These are phyloP conservation scores for Calonectria honghensis DNA, from an alignment of 2,329 filamentous ascomycete species.

Conservation along the genomic window DNA sequence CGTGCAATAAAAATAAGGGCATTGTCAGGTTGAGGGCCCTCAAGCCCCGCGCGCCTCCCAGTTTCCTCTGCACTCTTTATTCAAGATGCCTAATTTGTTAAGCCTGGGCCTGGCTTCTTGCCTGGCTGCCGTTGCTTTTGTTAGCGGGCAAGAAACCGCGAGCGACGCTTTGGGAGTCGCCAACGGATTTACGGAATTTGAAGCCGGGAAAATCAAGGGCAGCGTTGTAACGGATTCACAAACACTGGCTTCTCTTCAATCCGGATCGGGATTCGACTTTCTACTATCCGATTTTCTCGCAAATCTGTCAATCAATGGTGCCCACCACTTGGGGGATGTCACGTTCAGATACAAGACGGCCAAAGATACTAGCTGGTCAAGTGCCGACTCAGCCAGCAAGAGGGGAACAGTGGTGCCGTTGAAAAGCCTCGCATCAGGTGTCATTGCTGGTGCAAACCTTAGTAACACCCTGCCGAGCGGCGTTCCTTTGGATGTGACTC, in stretches of 20 bases:
- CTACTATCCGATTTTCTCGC: slow-evolving; percentile 11
- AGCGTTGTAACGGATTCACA: slow-evolving; percentile 8
- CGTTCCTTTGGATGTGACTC: slow-evolving; percentile 66
- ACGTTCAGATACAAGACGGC: background rate
- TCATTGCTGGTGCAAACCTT: slow-evolving; percentile 21
- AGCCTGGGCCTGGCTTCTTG: background rate
- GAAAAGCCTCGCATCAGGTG: slow-evolving; percentile 1
- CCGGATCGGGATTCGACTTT: slow-evolving; percentile 19
- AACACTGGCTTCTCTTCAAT: background rate
- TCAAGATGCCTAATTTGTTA: slow-evolving; percentile 4
- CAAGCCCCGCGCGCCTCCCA: too few relatives aligned
- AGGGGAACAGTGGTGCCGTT: slow-evolving; percentile 2
- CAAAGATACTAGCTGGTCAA: background rate
- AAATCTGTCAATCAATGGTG: slow-evolving; percentile 10
- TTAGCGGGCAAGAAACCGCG: background rate
- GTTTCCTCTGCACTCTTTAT: background rate
- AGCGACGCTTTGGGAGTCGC: slow-evolving; percentile 13
- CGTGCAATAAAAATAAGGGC: background rate
- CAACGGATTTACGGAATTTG: slow-evolving; percentile 11
- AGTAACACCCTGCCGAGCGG: slow-evolving; percentile 6
- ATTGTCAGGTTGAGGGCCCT: background rate
- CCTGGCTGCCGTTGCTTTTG: background rate
- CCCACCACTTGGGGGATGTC: slow-evolving; percentile 13
- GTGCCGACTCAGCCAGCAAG: slow-evolving; percentile 13
- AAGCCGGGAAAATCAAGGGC: slow-evolving; percentile 9